A percentile compares a stretch with the other conserved stretches of the same genome.
Evolutionary conservation across 2,329 filamentous ascomycete genomes (phyloP).

Genomic region (Aspergillus transmontanensis): DNA sequence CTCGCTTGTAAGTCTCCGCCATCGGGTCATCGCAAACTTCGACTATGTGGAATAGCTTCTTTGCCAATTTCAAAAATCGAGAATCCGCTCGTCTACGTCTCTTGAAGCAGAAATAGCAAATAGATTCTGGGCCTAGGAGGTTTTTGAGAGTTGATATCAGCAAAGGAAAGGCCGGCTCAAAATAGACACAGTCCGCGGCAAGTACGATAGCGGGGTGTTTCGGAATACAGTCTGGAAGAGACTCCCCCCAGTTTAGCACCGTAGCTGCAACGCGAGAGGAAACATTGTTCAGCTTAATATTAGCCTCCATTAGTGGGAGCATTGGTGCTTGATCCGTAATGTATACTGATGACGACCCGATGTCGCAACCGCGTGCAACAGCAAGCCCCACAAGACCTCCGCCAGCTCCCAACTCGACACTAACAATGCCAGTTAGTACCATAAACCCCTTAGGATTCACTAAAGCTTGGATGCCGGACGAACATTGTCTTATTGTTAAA

Average conservation of each 20-base stretch:
- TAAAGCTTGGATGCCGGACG: constrained; percentile 13
- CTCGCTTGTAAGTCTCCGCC: constrained; percentile 35
- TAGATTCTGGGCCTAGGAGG: constrained; percentile 64
- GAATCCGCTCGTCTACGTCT: constrained; percentile 80
- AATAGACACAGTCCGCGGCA: constrained; percentile 97
- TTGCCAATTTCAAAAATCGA: constrained; percentile 72
- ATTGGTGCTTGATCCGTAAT: constrained; percentile 89
- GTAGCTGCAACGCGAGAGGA: constrained; percentile 63
- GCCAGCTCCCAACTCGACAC: constrained; percentile 88
- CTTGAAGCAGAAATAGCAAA: constrained; percentile 94
- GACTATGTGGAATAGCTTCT: constrained; percentile 65
- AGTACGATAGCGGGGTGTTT: constrained; percentile 75
- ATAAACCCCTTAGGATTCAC: not conserved
- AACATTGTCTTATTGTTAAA: constrained; percentile 74
- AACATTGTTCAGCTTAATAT: constrained; percentile 79
- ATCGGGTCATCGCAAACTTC: constrained; percentile 62
- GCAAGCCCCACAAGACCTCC: constrained; percentile 79
- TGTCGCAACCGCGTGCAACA: constrained; percentile 58
- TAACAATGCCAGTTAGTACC: constrained; percentile 40
- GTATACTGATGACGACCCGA: constrained; percentile 60
- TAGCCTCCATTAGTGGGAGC: constrained; percentile 81
- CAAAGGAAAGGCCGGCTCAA: constrained; percentile 91
- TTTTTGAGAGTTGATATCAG: constrained; percentile 76
- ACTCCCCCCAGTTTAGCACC: constrained; percentile 75
- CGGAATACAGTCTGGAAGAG: constrained; percentile 42